These are phyloP conservation scores for Pythium aphanidermatum DNA, from an alignment of 352 stramenopile species.

Conservation along the genomic window DNA sequence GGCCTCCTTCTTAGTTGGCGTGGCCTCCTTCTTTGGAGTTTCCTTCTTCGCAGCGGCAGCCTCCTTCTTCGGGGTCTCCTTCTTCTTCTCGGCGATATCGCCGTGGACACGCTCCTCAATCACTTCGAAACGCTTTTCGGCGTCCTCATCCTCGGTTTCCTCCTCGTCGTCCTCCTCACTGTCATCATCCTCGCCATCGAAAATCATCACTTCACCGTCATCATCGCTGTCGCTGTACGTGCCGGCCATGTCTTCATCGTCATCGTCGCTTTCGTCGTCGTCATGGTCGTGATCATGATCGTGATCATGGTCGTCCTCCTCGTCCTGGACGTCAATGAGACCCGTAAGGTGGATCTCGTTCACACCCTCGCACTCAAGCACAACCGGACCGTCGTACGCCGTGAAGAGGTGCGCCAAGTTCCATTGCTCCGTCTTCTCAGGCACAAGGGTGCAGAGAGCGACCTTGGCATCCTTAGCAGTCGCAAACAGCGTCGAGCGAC, in stretches of 20 bases:
- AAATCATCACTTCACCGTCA: constrained; percentile 61
- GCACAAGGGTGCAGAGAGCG: constrained; percentile 66
- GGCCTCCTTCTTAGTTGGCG: constrained; percentile 20
- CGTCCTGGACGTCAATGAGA: constrained; percentile 73
- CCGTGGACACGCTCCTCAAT: constrained; percentile 64
- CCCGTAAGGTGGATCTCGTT: constrained; percentile 80
- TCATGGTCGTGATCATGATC: constrained; percentile 20
- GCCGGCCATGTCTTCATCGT: constrained; percentile 23
- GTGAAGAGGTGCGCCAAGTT: constrained; percentile 77
- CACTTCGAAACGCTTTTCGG: constrained; percentile 61
- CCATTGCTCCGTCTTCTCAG: constrained; percentile 59
- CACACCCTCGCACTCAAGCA: constrained; percentile 59
- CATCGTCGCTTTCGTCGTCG: constrained; percentile 33
- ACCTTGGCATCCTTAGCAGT: constrained; percentile 63
- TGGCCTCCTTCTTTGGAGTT: constrained; percentile 15
- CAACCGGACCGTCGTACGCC: constrained; percentile 60
- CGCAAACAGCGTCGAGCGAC: constrained; percentile 74
- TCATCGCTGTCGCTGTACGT: constrained; percentile 23
- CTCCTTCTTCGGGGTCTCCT: constrained; percentile 22
- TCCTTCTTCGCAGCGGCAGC: constrained; percentile 14
- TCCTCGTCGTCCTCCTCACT: constrained; percentile 30
- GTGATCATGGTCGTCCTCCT: constrained; percentile 48
- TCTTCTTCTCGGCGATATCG: constrained; percentile 30
- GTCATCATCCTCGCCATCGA: constrained; percentile 35
- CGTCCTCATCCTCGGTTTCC: constrained; percentile 38